Conservation (phyloP, 2,329 filamentous ascomycete genomes). For the Penicillium olsonii region DNA sequence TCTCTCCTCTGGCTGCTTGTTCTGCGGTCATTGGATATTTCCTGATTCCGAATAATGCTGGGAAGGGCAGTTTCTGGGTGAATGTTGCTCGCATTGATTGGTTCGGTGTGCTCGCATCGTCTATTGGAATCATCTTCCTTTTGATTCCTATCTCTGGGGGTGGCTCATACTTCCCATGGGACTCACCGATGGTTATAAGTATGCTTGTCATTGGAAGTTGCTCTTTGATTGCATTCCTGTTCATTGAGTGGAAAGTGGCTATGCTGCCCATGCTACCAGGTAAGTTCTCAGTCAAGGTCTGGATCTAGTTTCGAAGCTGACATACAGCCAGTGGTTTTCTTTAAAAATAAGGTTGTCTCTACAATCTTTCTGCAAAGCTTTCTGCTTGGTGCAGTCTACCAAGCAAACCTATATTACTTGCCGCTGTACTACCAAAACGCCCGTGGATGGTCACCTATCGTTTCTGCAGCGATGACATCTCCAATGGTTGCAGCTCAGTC, state of each 20-base stretch:
- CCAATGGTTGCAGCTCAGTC: conserved; percentile 53
- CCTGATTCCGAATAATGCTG: conserved; percentile 55
- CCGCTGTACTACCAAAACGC: conserved; percentile 65
- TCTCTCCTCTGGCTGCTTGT: conserved; percentile 54
- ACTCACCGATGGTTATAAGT: conserved; percentile 59
- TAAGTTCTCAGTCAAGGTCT: conserved; percentile 17
- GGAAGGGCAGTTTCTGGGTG: conserved; percentile 48
- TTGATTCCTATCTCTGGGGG: conserved; percentile 66
- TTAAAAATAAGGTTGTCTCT: conserved; percentile 55
- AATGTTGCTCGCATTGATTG: conserved; percentile 61
- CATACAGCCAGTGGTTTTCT: conserved; percentile 45
- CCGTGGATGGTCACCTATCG: conserved; percentile 45
- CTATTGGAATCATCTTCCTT: conserved; percentile 59
- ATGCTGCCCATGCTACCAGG: conserved; percentile 60
- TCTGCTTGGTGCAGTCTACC: conserved; percentile 62
- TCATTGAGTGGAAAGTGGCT: conserved; percentile 59
- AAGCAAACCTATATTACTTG: conserved; percentile 61
- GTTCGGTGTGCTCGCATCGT: conserved; percentile 57
- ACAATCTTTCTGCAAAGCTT: conserved; percentile 61
- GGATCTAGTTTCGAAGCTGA: conserved; percentile 8
- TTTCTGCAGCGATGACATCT: conserved; percentile 55
- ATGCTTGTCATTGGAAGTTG: conserved; percentile 57
- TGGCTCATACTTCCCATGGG: conserved; percentile 59
- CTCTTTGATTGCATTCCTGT: conserved; percentile 51
- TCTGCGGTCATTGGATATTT: conserved; percentile 52